Percentiles rank a stretch among this genome's conserved stretches.
Conservation (phyloP, 2,329 filamentous ascomycete species). For the Verticillium nubilum region DNA sequence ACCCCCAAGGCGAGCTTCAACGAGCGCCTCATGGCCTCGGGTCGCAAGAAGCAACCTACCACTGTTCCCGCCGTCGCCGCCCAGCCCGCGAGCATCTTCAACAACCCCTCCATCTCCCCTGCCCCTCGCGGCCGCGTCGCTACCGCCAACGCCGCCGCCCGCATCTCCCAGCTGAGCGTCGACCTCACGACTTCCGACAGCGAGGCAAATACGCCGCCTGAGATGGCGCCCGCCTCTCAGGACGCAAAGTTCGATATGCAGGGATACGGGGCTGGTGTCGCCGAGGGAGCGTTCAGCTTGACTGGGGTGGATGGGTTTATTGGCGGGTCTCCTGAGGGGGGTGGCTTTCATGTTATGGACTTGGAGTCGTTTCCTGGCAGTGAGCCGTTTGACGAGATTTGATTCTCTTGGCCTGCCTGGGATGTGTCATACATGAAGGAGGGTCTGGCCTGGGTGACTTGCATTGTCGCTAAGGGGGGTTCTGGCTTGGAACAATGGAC, state of each 20-base stretch:
- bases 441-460: too few relatives aligned
- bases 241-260: constrained; percentile 2
- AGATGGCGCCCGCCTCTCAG: constrained; percentile 2
- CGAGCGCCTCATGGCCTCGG: constrained; percentile 7
- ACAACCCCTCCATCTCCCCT: constrained; percentile 4
- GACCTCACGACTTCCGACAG: constrained; percentile 13
- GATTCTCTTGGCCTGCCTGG: too few relatives aligned
- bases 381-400: too few relatives aligned
- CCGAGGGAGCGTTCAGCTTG: too few relatives aligned
- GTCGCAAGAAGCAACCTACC: neutral
- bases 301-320: too few relatives aligned
- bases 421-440: too few relatives aligned
- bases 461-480: too few relatives aligned
- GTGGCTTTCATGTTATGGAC: too few relatives aligned
- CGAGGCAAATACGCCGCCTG: constrained; percentile 11
- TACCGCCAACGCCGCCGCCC: constrained; percentile 11
- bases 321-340: too few relatives aligned
- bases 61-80: neutral
- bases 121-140: constrained; percentile 10
- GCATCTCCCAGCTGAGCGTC: constrained; percentile 7
- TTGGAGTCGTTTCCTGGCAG: too few relatives aligned
- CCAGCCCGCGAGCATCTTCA: neutral
- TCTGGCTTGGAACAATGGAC: too few relatives aligned
- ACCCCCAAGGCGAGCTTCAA: constrained; percentile 25
- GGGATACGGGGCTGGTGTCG: neutral